These are phyloP conservation scores for Aspergillus sp. DNA, from an alignment of 2,329 filamentous ascomycete genomes.

Conservation along the genomic window DNA sequence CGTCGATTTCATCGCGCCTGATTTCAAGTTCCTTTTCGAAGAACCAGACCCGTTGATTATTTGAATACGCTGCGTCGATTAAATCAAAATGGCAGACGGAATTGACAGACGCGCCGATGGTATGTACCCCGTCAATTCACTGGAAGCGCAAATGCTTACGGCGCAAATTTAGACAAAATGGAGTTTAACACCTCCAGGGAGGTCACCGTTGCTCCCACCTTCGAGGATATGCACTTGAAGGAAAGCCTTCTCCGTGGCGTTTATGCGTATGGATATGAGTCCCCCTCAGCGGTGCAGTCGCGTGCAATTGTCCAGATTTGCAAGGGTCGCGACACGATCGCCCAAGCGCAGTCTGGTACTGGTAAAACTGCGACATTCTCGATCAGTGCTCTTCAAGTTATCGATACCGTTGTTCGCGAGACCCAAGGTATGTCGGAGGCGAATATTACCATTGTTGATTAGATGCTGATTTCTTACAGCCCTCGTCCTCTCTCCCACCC, in stretches of 20 bases:
- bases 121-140: constrained; percentile 19
- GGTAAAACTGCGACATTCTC: constrained; percentile 97
- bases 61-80: neutral
- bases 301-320: constrained; percentile 98
- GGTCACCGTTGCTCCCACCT: constrained; percentile 87
- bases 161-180: constrained; percentile 69
- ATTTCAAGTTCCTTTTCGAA: constrained; percentile 3
- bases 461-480: constrained; percentile 47
- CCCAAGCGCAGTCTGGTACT: constrained; percentile 94
- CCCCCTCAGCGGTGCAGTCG: constrained; percentile 94
- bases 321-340: constrained; percentile 98
- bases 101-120: constrained; percentile 87
- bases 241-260: constrained; percentile 95
- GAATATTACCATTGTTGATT: neutral
- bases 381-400: constrained; percentile 93
- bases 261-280: constrained; percentile 98
- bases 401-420: constrained; percentile 88
- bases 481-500: constrained; percentile 90
- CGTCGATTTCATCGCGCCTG: constrained; percentile 19
- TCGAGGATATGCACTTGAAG: constrained; percentile 95
- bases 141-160: constrained; percentile 25
- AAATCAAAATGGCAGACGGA: constrained; percentile 76
- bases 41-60: constrained; percentile 14
- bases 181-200: constrained; percentile 98
- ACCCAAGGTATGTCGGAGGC: constrained; percentile 61